Evolutionary conservation across 2,329 filamentous ascomycete species (phyloP), one percentile per base, ranked within the genome.

Genomic region (Fusarium succisae): DNA sequence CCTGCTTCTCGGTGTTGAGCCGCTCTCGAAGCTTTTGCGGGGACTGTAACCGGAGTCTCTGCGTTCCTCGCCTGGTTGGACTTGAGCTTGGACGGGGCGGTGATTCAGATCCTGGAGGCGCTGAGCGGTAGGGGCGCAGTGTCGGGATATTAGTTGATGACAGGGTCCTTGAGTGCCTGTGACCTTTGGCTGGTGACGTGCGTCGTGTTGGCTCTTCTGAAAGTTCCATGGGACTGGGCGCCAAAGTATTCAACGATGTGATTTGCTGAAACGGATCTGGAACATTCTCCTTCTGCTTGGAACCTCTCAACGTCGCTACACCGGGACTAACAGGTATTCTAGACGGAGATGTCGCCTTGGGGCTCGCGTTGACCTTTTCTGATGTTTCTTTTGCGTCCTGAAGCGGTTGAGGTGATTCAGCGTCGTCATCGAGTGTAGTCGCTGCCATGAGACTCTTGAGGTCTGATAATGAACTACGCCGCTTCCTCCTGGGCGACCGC

Each of bases 401-500:
- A 28, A 90, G 81, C 6, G 88, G 87, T 79, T 87, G 86, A 20
- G 85, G 75, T 14, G 83, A 72, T 53, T 81, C 80, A 35, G n/a
- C n/a, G 6, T 81, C 75, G 3, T 83, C 80, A 30, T 82, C 81
- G 18, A 92, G 82, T 17, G 85, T 88, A 14, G 91, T 86, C 63
- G 90, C 87, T 45, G 87, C 88, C 83, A 96, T 91, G 24, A 94
- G 85, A 63, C 86, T 88, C 75, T 91, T 93, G 54, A 98, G 87
- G 81, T 98, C 96, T 9, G 95, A 98, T 47, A 98, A 84, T 32
- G 95, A 98, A 83, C 95, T 98, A 80, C 96, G 91, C 63, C 96
- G 89, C 85, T 97, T 98, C 73, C 92, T 95, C 80, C 89, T 91
- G 50, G 86, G 83, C n/a, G 81, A 80, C 74, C 84, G 87, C 3